Percentiles rank a stretch among this genome's conserved stretches.
phyloP scores from a whole-genome alignment of 345 rosid genomes.

The Kandelia obovata region DNA sequence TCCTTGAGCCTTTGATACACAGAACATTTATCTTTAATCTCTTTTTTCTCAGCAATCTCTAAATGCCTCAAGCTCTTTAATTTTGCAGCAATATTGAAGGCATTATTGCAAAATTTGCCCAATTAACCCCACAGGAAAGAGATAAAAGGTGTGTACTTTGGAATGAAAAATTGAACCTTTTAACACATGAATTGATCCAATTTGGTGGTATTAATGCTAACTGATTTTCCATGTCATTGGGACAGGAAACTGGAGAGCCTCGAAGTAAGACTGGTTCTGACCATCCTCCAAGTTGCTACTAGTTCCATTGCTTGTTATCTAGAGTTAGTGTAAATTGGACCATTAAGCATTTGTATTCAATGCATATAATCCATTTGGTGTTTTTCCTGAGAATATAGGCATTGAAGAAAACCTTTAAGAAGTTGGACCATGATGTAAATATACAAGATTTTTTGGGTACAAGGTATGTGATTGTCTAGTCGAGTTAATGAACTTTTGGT shows the following conservation, averaged over 20 bases:
- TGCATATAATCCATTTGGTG: conserved; percentile 16
- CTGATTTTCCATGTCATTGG: conserved; percentile 20
- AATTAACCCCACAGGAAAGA: conserved; percentile 83
- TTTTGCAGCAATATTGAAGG: conserved; percentile 62
- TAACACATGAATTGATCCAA: conserved; percentile 16
- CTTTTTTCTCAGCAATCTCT: not conserved
- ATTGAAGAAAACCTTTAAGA: conserved; percentile 85
- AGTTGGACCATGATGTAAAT: conserved; percentile 87
- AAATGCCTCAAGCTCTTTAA: conserved; percentile 10
- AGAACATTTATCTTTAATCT: not conserved
- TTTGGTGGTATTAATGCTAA: conserved; percentile 9
- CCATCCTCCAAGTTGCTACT: conserved; percentile 8
- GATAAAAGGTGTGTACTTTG: conserved; percentile 54
- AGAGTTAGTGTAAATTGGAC: conserved; percentile 7
- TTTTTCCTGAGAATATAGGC: conserved; percentile 48
- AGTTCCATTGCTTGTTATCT: conserved; percentile 14
- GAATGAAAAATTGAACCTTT: conserved; percentile 1
- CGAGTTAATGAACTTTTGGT: conserved; percentile 13
- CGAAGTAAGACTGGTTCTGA: conserved; percentile 54
- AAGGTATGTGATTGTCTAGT: conserved; percentile 39
- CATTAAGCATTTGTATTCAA: conserved; percentile 1
- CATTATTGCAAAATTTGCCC: conserved; percentile 71
- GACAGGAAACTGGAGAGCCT: conserved; percentile 95
- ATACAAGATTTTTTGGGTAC: conserved; percentile 75
- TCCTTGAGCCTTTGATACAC: no score